Evolutionary conservation across 1,139 yeast species (phyloP).

Genomic region (Lodderomyces metapsilosis): DNA sequence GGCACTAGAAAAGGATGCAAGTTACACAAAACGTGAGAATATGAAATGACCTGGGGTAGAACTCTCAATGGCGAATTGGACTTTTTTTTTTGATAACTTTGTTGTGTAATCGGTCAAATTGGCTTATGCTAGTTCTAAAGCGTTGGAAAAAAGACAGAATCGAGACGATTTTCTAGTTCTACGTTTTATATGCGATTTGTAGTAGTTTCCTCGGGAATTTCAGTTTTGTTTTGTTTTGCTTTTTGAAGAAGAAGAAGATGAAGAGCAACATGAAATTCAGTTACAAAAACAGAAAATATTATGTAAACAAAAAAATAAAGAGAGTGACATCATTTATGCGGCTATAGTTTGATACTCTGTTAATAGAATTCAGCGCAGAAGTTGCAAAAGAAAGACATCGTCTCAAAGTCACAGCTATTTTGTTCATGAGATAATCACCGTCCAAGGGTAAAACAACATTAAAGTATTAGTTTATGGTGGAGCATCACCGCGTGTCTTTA

Average conservation of each 20-base stretch:
- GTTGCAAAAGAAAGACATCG: too few relatives aligned
- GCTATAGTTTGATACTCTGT: too few relatives aligned
- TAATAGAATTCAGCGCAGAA: too few relatives aligned
- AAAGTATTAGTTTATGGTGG: too few relatives aligned
- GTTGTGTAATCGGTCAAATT: not conserved
- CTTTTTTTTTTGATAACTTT: too few relatives aligned
- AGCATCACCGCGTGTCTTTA: too few relatives aligned
- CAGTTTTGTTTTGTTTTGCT: not conserved
- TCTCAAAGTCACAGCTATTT: too few relatives aligned
- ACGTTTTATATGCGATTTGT: not conserved
- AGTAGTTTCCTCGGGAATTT: not conserved
- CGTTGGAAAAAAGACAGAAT: not conserved
- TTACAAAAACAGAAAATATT: not conserved
- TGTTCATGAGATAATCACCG: too few relatives aligned
- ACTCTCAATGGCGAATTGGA: too few relatives aligned
- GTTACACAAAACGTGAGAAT: not conserved
- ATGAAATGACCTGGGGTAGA: not conserved
- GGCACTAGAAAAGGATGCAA: not conserved
- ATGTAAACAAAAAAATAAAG: not conserved
- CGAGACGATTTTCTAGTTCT: not conserved
- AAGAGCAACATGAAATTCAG: constrained; percentile 3
- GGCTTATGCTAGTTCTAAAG: not conserved
- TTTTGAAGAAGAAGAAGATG: too few relatives aligned
- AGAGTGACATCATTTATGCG: too few relatives aligned
- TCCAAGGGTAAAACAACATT: too few relatives aligned